Evolutionary conservation across 2,329 filamentous ascomycete species (phyloP).

Genomic region (Amauroascus verrucosus): DNA sequence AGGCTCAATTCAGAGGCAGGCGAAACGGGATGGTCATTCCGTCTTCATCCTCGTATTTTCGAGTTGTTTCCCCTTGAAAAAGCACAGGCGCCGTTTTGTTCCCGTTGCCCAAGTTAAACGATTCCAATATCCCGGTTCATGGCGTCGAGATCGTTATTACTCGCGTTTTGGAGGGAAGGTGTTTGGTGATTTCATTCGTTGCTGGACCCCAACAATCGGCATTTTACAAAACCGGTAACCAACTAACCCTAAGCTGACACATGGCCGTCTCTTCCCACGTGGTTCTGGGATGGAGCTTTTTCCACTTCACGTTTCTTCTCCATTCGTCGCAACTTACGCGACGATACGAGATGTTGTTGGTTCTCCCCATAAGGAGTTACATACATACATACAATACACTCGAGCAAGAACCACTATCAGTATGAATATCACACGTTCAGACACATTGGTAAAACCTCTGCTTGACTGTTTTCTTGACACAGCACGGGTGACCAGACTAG

Average conservation of each 20-base stretch:
- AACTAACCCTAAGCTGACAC: background rate
- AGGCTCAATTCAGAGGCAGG: background rate
- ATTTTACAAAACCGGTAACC: background rate
- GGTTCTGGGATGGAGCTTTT: background rate
- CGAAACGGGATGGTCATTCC: background rate
- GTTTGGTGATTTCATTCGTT: background rate
- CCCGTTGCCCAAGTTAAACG: background rate
- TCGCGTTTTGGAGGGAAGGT: background rate
- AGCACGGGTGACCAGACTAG: too few species aligned
- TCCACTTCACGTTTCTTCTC: background rate
- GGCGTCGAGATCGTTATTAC: background rate
- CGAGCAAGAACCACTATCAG: too few species aligned
- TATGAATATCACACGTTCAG: too few species aligned
- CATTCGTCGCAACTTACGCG: too few species aligned
- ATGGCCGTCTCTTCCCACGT: slow-evolving; percentile 1
- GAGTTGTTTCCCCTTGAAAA: background rate
- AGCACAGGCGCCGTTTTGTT: background rate
- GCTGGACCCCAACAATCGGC: background rate
- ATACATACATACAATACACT: too few species aligned
- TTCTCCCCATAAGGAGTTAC: too few species aligned
- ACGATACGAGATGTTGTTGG: too few species aligned
- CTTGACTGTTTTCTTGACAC: too few species aligned
- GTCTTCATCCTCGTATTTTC: slow-evolving; percentile 2
- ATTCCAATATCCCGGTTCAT: background rate
- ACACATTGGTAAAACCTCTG: too few species aligned